A percentile compares a stretch with the other conserved stretches of the same genome.
Conservation (phyloP, 176 grass and related monocot genomes). For the Otatea glauca region DNA sequence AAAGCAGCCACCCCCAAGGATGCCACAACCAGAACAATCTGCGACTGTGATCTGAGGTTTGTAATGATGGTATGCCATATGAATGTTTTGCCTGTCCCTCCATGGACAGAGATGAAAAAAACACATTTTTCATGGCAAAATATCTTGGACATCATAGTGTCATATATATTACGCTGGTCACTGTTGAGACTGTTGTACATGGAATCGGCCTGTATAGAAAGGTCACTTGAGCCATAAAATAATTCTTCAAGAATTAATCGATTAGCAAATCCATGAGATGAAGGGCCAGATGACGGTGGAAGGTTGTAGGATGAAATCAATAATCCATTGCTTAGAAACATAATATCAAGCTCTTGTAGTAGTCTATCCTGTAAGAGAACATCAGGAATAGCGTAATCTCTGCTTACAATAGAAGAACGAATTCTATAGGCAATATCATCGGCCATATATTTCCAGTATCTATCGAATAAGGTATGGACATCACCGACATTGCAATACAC, state of each 20-base stretch:
- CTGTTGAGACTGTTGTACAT: neutral
- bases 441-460: neutral
- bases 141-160: neutral
- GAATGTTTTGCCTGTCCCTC: neutral
- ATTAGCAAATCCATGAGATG: neutral
- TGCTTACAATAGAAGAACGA: neutral
- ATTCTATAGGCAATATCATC: neutral
- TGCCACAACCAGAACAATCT: neutral
- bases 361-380: accelerated
- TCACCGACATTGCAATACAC: too few relatives aligned
- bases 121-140: neutral
- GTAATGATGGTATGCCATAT: neutral
- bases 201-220: neutral
- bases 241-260: neutral
- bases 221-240: neutral
- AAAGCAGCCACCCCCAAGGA: neutral
- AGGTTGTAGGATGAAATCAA: neutral
- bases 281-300: accelerated
- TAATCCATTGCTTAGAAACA: neutral
- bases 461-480: too few relatives aligned
- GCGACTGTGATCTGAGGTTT: neutral
- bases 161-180: neutral
- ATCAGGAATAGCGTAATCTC: neutral
- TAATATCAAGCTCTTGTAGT: neutral
- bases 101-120: neutral